Evolutionary conservation across 805 yeast genomes (phyloP), one percentile per base, ranked within the genome.

Genomic region (Candida oleophila): DNA sequence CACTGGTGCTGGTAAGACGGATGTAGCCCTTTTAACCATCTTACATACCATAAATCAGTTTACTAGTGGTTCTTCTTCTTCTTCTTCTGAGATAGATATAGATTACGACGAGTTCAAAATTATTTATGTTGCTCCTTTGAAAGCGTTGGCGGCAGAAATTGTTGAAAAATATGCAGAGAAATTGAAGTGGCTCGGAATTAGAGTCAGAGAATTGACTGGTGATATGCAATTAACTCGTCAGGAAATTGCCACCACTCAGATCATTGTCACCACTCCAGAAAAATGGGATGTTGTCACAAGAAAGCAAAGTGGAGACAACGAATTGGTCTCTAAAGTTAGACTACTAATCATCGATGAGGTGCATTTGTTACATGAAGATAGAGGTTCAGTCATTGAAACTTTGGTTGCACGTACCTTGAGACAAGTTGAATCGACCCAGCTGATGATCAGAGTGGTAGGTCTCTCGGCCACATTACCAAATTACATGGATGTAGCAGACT

Each of bases 251-350:
- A 78, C 80, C 1, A 91, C 97, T 0, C 97, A 90, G 61, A 76
- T 90, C 36, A 87, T 90, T 52, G 97, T 90, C 2, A 91, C 97
- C 0, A 90, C 97, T 0, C 97, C 97, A 0, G 97, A 90, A 60
- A 90, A 90, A 64, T 90, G 97, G 97, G 97, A 90, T 68, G 97
- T 94, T 2, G 97, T 94, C 1, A 92, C 99, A 0, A 80, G 98
- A 60, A 94, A 94, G 61, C 85, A 91, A 34, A 85, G 78, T 54
- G 97, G 97, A 44, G 97, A 91, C 57, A 81, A 81, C 42, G 96
- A 90, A 54, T 65, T 91, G 41, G 88, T 89, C 2, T 81, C 87
- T 11, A 90, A 89, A 56, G 95, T 94, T 8, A 88, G 85, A 62
- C 68, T 94, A 12, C 69, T 94, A 47, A 89, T 94, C 49, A 91